Conservation (phyloP, 2,329 filamentous ascomycete species). For the Phyllosticta ampelicida region DNA sequence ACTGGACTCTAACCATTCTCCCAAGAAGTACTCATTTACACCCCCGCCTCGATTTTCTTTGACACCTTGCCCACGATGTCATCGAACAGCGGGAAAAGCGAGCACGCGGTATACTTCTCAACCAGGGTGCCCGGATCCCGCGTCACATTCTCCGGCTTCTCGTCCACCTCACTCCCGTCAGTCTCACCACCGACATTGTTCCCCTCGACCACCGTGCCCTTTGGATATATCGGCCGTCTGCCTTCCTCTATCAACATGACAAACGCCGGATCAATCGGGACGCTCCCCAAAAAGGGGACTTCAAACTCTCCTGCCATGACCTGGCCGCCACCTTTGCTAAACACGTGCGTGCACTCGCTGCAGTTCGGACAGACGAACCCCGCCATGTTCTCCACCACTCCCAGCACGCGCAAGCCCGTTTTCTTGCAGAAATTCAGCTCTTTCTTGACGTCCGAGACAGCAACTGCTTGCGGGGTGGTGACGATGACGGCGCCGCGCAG, state of each 20-base stretch:
- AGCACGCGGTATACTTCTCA: conserved; percentile 63
- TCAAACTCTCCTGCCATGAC: conserved; percentile 80
- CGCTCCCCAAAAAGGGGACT: conserved; percentile 72
- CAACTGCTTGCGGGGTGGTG: conserved; percentile 89
- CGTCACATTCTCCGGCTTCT: conserved; percentile 14
- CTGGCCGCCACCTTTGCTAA: conserved; percentile 80
- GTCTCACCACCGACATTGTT: conserved; percentile 22
- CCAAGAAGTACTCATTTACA: not conserved
- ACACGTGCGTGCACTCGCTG: conserved; percentile 82
- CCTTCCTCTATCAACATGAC: conserved; percentile 73
- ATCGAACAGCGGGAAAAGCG: conserved; percentile 57
- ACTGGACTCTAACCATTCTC: not conserved
- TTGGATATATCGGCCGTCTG: conserved; percentile 55
- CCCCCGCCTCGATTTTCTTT: conserved; percentile 18
- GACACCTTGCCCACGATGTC: conserved; percentile 49
- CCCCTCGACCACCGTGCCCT: conserved; percentile 42
- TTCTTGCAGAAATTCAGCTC: conserved; percentile 90
- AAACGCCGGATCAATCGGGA: conserved; percentile 91
- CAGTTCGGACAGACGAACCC: conserved; percentile 72
- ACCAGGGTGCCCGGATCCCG: conserved; percentile 40
- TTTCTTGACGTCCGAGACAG: conserved; percentile 87
- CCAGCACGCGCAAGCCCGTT: conserved; percentile 66
- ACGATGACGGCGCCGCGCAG: conserved; percentile 85
- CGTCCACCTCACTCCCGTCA: conserved; percentile 1
- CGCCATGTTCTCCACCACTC: conserved; percentile 95